Evolutionary conservation across 2,329 filamentous ascomycete species (phyloP).

Genomic region (Trichoderma arundinaceum): DNA sequence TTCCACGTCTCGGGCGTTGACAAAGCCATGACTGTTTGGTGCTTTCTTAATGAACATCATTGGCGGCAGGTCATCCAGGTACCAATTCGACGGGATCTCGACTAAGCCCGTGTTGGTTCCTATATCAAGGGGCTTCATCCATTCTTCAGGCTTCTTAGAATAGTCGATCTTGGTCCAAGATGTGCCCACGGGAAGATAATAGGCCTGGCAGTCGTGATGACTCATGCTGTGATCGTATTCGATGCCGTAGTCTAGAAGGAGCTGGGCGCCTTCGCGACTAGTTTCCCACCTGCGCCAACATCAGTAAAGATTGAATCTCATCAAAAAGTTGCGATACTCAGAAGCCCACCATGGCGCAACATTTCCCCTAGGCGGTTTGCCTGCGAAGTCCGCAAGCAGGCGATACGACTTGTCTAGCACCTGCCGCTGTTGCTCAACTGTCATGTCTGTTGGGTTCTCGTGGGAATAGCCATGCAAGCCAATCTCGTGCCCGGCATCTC

Average conservation of each 20-base stretch:
- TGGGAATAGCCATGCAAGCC: conserved; percentile 75
- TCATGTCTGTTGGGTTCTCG: conserved; percentile 76
- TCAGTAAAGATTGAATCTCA: neutral
- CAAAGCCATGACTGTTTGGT: conserved; percentile 8
- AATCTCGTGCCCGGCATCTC: conserved; percentile 44
- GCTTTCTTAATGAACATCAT: conserved; percentile 16
- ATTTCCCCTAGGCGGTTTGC: conserved; percentile 64
- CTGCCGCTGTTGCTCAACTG: conserved; percentile 73
- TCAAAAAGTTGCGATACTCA: neutral
- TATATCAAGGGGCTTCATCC: conserved; percentile 69
- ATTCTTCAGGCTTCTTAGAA: conserved; percentile 63
- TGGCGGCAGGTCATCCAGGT: conserved; percentile 2
- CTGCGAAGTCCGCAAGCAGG: conserved; percentile 70
- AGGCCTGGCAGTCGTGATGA: conserved; percentile 67
- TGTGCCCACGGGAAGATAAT: conserved; percentile 67
- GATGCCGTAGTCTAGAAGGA: conserved; percentile 60
- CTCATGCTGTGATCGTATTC: conserved; percentile 73
- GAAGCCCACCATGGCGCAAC: conserved; percentile 50
- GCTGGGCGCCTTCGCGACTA: conserved; percentile 49
- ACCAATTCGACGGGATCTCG: conserved; percentile 62
- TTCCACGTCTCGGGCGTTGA: conserved; percentile 9
- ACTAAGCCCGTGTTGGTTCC: conserved; percentile 66
- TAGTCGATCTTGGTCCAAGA: conserved; percentile 66
- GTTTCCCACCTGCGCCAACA: conserved; percentile 63
- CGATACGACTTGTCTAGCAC: conserved; percentile 76